A percentile compares a stretch with the other conserved stretches of the same genome.
phyloP scores from a whole-genome alignment of 1,284 basidiomycete species.

The Apiotrichum akiyoshidainum region DNA sequence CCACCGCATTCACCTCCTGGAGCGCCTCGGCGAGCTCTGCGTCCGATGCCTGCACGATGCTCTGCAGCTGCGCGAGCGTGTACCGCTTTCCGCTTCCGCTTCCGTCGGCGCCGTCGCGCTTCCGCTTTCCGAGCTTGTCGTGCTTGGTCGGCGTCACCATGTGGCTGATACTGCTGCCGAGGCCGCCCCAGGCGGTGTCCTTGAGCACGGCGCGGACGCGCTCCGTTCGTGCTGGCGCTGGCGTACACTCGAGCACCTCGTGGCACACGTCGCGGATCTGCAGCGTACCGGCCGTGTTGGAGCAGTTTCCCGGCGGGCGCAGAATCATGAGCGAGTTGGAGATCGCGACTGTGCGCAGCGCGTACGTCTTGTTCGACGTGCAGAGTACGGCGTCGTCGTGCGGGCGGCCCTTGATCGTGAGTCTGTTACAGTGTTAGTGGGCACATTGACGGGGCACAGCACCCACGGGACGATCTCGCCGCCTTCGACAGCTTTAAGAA shows the following conservation, averaged over 20 bases:
- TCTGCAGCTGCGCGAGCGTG: slow-evolving; percentile 61
- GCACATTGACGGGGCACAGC: no score
- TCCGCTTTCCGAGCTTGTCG: background rate
- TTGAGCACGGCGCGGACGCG: slow-evolving; percentile 62
- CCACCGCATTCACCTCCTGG: slow-evolving; percentile 64
- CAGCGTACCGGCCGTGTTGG: slow-evolving; percentile 19
- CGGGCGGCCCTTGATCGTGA: slow-evolving; percentile 73
- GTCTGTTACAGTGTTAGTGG: slow-evolving; percentile 53
- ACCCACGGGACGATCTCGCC: slow-evolving; percentile 38
- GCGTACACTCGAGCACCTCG: slow-evolving; percentile 72
- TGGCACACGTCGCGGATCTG: slow-evolving; percentile 55
- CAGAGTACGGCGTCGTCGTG: slow-evolving; percentile 85
- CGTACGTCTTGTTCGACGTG: slow-evolving; percentile 71
- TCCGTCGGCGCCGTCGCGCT: background rate
- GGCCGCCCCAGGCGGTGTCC: slow-evolving; percentile 62
- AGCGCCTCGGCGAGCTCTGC: slow-evolving; percentile 65
- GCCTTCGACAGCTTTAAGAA: slow-evolving; percentile 45
- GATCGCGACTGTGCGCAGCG: slow-evolving; percentile 71
- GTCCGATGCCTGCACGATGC: slow-evolving; percentile 73
- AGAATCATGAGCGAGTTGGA: slow-evolving; percentile 80
- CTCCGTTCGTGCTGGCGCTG: slow-evolving; percentile 68
- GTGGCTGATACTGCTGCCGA: slow-evolving; percentile 41
- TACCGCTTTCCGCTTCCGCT: slow-evolving; percentile 43
- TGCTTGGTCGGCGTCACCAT: slow-evolving; percentile 16
- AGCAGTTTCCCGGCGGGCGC: slow-evolving; percentile 49